Base-by-base conservation (phyloP, 495 filamentous ascomycete species). In the Pyrenopolyporus hunteri region DNA sequence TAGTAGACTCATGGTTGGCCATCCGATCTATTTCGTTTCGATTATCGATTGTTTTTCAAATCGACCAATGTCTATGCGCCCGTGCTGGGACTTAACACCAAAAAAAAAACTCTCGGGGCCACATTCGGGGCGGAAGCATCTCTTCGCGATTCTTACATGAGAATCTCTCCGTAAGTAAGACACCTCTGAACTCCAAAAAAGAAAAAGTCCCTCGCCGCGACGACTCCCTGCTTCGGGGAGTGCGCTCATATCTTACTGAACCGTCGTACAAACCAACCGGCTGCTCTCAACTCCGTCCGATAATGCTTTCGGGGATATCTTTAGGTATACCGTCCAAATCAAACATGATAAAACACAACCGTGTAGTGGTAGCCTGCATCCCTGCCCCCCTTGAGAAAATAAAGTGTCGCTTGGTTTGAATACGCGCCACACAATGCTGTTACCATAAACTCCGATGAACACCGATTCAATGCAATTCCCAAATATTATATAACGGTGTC, bases 281-380 rank as follows among this genome's bases (percentile, higher is more conserved):
- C 13, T 19, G 33, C 22, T 25, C 23, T 23, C 11, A 56, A 63
- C 59, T 56, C 59, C 59, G 32, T 45, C 29, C 37, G 4, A 33
- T 20, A 39, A 52, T 52, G 50, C 53, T 48, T 45, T 45, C 17
- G 17, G 35, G 60, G 60, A 57, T 64, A 64, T 64, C 54, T 37
- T 61, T 4, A 53, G 51, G 6, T 23, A 64, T 52, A 35, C 29
- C 19, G 39, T 42, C 31, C 26, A 63, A 37, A 19, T 42, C 31
- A 14, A 32, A 53, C 26, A 4, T 6, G 5, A 4, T 11, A 53
- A 48, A 50, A 32, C 19, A 39, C 52, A 42, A 50, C 44, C 28
- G 42, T 26, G 23, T 49, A 16, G 14, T 11, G n/a, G 26, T 22
- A 23, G 8, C n/a, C 23, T 23, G 32, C 16, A 22, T 35, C 28